Evolutionary conservation across 2,329 filamentous ascomycete species (phyloP).

Genomic region (Dothidotthia symphoricarpi): DNA sequence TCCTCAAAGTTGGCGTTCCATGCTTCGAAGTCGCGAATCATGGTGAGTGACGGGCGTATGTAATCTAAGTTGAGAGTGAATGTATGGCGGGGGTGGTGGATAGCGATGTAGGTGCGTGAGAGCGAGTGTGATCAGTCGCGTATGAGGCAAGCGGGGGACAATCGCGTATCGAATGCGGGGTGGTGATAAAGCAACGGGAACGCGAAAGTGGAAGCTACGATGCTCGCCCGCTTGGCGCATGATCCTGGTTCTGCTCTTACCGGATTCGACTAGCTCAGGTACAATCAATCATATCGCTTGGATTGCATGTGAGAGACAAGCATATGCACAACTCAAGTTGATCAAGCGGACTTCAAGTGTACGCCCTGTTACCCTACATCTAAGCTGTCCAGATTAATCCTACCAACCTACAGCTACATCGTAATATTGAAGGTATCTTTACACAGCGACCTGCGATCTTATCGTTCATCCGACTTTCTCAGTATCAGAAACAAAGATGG

Average conservation of each 20-base stretch:
- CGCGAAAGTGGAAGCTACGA: conserved; percentile 15
- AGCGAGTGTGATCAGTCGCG: too few species aligned
- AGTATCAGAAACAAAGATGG: conserved; percentile 9
- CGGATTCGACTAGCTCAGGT: conserved; percentile 12
- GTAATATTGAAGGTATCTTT: too few species aligned
- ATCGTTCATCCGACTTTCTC: background rate
- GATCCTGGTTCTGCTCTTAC: conserved; percentile 6
- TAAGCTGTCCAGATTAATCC: too few species aligned
- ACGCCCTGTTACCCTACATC: too few species aligned
- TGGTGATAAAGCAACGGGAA: background rate
- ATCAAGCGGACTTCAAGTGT: conserved; percentile 2
- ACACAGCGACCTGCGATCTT: too few species aligned
- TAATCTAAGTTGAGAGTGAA: conserved; percentile 1
- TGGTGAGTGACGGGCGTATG: conserved; percentile 28
- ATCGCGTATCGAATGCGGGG: conserved; percentile 1
- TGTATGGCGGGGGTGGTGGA: background rate
- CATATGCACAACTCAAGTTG: background rate
- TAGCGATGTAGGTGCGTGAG: background rate
- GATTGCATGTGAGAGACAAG: too few species aligned
- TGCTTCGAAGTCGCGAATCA: conserved; percentile 54
- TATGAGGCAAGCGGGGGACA: too few species aligned
- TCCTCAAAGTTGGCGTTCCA: conserved; percentile 57
- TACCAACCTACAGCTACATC: too few species aligned
- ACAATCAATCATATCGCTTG: conserved; percentile 2
- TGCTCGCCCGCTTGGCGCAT: conserved; percentile 9